Conservation (phyloP, 1,284 basidiomycete genomes). For the Ganoderma lingzhi region DNA sequence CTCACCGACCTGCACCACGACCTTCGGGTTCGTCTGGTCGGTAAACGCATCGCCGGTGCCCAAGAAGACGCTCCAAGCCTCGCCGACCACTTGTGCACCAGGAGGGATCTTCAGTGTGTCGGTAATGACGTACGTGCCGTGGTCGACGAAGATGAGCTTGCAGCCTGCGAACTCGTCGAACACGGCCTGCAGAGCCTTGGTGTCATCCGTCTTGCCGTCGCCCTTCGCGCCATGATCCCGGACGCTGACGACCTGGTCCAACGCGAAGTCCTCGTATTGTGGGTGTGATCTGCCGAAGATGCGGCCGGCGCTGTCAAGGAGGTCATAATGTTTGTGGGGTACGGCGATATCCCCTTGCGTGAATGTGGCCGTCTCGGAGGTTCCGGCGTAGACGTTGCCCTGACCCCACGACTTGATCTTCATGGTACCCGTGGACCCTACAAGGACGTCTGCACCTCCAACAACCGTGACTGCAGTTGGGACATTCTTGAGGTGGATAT, state of each 20-base stretch:
- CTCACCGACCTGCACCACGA: constrained; percentile 66
- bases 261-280: constrained; percentile 64
- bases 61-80: constrained; percentile 80
- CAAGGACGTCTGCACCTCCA: constrained; percentile 57
- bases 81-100: constrained; percentile 77
- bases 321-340: constrained; percentile 58
- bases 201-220: constrained; percentile 82
- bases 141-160: constrained; percentile 82
- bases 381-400: constrained; percentile 70
- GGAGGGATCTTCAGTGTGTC: constrained; percentile 77
- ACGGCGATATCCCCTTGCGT: constrained; percentile 56
- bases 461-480: constrained; percentile 58
- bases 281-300: constrained; percentile 63
- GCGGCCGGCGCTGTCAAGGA: constrained; percentile 63
- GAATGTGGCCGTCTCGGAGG: constrained; percentile 50
- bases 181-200: constrained; percentile 67
- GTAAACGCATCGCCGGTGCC: constrained; percentile 69
- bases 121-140: constrained; percentile 73
- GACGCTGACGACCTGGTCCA: constrained; percentile 75
- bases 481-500: constrained; percentile 62
- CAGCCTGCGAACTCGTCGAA: constrained; percentile 71
- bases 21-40: constrained; percentile 58
- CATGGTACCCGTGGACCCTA: constrained; percentile 53
- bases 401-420: constrained; percentile 77
- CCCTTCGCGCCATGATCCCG: constrained; percentile 75